Percentiles rank a stretch among this genome's conserved stretches.
Conservation (phyloP, 176 grass and related monocot species). For the Juncus effusus region DNA sequence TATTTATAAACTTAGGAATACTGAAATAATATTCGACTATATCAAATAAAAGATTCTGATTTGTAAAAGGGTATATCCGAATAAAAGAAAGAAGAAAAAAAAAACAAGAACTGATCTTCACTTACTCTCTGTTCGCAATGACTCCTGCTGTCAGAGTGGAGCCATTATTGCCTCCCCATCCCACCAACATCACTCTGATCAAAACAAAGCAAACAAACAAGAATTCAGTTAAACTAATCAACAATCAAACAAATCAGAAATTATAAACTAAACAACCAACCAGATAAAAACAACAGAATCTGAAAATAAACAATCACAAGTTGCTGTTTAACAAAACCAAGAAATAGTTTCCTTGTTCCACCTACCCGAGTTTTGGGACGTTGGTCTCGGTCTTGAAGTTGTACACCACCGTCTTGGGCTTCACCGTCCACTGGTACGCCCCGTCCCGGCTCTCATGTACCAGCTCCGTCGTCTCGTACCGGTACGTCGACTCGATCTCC, state of each 20-base stretch:
- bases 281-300: not conserved
- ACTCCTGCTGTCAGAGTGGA: conserved; percentile 87
- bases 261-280: not conserved
- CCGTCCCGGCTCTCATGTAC: conserved; percentile 81
- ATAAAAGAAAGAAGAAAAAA: not conserved
- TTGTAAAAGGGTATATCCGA: not conserved
- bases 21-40: not conserved
- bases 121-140: conserved; percentile 89
- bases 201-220: not conserved
- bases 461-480: conserved; percentile 88
- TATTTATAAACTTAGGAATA: not conserved
- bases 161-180: conserved; percentile 95
- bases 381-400: conserved; percentile 65
- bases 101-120: not conserved
- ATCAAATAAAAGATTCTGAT: not conserved
- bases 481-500: conserved; percentile 85
- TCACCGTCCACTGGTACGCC: conserved; percentile 66
- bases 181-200: conserved; percentile 70
- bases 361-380: conserved; percentile 87
- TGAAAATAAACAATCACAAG: not conserved
- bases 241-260: conserved; percentile 12
- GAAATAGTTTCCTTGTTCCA: not conserved
- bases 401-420: conserved; percentile 78
- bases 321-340: not conserved
- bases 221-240: conserved; percentile 7